Conservation (phyloP, 352 stramenopile species). For the Pythium oligandrum region DNA sequence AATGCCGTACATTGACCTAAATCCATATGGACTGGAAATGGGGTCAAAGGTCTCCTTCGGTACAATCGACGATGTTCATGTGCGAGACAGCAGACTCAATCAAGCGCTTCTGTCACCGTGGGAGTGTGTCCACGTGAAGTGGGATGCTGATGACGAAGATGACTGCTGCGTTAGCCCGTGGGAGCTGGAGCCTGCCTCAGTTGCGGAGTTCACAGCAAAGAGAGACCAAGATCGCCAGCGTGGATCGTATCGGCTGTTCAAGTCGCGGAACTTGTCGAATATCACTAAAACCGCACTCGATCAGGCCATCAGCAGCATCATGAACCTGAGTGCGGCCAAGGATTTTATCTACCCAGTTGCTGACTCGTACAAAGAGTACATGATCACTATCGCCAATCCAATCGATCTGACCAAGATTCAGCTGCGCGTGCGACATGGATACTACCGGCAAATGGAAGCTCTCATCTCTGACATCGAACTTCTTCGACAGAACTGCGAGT, state of each 20-base stretch:
- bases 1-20: conserved; percentile 66
- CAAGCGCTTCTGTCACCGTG: conserved; percentile 42
- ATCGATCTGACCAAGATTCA: conserved; percentile 83
- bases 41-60: conserved; percentile 58
- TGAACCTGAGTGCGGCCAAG: conserved; percentile 62
- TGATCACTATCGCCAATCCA: conserved; percentile 76
- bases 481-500: conserved; percentile 74
- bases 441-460: conserved; percentile 84
- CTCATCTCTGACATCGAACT: conserved; percentile 76
- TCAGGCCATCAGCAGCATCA: conserved; percentile 55
- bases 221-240: conserved; percentile 30
- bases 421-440: conserved; percentile 48
- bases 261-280: conserved; percentile 42
- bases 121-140: conserved; percentile 72
- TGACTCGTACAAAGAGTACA: conserved; percentile 71
- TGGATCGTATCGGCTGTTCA: conserved; percentile 33
- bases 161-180: conserved; percentile 68
- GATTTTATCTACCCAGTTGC: conserved; percentile 82
- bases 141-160: conserved; percentile 67
- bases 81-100: conserved; percentile 11
- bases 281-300: conserved; percentile 41
- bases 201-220: conserved; percentile 35
- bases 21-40: conserved; percentile 53
- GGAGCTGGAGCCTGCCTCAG: conserved; percentile 59
- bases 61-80: conserved; percentile 38